A percentile compares a stretch with the other conserved stretches of the same genome.
These are phyloP conservation scores for Aspergillus eucalypticola DNA, from an alignment of 2,329 filamentous ascomycete genomes.

Conservation along the genomic window DNA sequence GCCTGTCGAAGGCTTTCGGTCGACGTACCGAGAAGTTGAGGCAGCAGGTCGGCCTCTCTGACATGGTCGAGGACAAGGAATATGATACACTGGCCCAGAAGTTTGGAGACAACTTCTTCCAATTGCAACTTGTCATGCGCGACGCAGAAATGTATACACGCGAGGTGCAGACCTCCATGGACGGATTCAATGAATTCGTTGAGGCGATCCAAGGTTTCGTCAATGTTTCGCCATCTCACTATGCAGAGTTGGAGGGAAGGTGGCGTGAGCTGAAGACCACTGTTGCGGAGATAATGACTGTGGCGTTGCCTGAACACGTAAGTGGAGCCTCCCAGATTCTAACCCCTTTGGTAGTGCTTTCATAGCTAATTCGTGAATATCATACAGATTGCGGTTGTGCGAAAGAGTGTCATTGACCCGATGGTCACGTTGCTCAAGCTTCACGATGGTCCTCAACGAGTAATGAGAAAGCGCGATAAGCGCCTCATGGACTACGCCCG, in stretches of 20 bases:
- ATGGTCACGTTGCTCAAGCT: slow-evolving; percentile 76
- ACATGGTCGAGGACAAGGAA: slow-evolving; percentile 73
- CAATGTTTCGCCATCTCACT: slow-evolving; percentile 65
- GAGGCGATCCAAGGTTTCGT: slow-evolving; percentile 82
- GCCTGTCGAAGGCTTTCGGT: slow-evolving; percentile 84
- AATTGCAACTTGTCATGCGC: slow-evolving; percentile 85
- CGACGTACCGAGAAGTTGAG: slow-evolving; percentile 84
- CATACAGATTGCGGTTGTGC: slow-evolving; percentile 63
- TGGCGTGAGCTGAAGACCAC: slow-evolving; percentile 90
- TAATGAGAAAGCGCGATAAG: slow-evolving; percentile 94
- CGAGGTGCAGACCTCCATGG: slow-evolving; percentile 76
- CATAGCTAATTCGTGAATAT: slow-evolving; percentile 12
- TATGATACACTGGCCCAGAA: slow-evolving; percentile 81
- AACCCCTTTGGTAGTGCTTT: not conserved
- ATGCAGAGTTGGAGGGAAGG: slow-evolving; percentile 86
- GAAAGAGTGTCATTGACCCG: slow-evolving; percentile 80
- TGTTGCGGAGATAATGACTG: slow-evolving; percentile 80
- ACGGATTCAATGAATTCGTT: slow-evolving; percentile 77
- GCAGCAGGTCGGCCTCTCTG: slow-evolving; percentile 65
- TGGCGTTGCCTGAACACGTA: slow-evolving; percentile 82
- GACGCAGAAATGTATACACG: slow-evolving; percentile 92
- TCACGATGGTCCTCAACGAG: slow-evolving; percentile 79
- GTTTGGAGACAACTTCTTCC: slow-evolving; percentile 89
- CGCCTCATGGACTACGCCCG: slow-evolving; percentile 86
- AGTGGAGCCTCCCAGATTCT: slow-evolving; percentile 22